Evolutionary conservation across 2,329 filamentous ascomycete species (phyloP), one percentile per base, ranked within the genome.

Genomic region (Sordariomycetes sp.): DNA sequence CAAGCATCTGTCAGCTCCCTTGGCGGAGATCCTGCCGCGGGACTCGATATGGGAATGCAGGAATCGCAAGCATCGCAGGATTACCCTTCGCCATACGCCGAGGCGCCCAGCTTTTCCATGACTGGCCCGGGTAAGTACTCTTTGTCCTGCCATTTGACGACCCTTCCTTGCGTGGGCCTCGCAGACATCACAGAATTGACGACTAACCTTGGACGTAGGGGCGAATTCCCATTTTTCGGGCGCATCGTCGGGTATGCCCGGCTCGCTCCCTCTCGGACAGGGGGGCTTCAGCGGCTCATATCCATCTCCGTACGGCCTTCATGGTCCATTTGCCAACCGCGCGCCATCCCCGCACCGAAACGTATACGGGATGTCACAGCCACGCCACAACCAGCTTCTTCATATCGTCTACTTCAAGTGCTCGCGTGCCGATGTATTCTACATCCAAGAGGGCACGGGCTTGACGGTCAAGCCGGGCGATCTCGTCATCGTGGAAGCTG

Each of bases 331-430:
- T 22, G 28, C 22, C 12, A 58, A 77, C 57, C 75, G 81, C 22
- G 72, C 81, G 2, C 71, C 78, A 10, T 86, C 83, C 15, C 82
- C 83, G 7, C 82, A 84, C 65, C 77, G 82, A 54, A 78, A 72
- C 64, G 76, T 83, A 66, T 86, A 85, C 63, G 77, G 76, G 54
- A 76, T 84, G 66, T 73, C 76, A 35, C 83, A 81, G 65, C 80
- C 78, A 42, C 80, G 80, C 54, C 79, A 81, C 63, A 86, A 82
- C 62, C 86, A 90, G 67, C 76, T 85, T 8, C 77, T 95, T 10
- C 92, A 92, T 68, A 86, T 99, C 56, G 92, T 99, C 17, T 83
- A 92, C 7, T 99, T 99, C 81, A 99, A 99, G 71, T 96, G 91
- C 68, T 90, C 89, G 39, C 82, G 94, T 60, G 91, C 92, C 42